These are phyloP conservation scores for Pezicula rhizophila DNA, from an alignment of 2,329 filamentous ascomycete genomes.

Conservation along the genomic window DNA sequence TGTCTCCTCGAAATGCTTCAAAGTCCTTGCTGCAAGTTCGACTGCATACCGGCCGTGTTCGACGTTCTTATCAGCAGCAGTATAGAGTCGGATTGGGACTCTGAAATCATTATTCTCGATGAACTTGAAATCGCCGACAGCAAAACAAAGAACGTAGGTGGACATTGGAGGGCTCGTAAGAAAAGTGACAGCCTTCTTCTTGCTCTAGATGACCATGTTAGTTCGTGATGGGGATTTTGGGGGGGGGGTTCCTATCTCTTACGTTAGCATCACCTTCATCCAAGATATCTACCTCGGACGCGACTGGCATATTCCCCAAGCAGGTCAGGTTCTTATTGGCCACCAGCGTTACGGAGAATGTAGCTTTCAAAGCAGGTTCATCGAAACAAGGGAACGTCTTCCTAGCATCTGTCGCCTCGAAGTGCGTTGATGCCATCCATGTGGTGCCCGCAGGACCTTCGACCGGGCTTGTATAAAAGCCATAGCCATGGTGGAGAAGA, in stretches of 20 bases:
- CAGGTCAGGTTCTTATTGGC: slow-evolving; percentile 57
- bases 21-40: slow-evolving; percentile 58
- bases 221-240: background rate
- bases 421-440: slow-evolving; percentile 64
- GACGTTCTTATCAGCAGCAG: slow-evolving; percentile 34
- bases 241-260: too few species aligned
- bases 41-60: slow-evolving; percentile 25
- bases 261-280: too few species aligned
- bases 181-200: slow-evolving; percentile 61
- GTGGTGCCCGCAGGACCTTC: slow-evolving; percentile 31
- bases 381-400: slow-evolving; percentile 66
- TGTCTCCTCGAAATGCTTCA: slow-evolving; percentile 65
- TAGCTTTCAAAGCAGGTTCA: slow-evolving; percentile 64
- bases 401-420: slow-evolving; percentile 65
- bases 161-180: slow-evolving; percentile 64
- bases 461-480: background rate
- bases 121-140: slow-evolving; percentile 62
- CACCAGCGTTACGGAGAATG: slow-evolving; percentile 61
- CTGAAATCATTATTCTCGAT: slow-evolving; percentile 64
- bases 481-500: background rate
- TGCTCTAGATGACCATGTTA: slow-evolving; percentile 54
- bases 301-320: too few species aligned
- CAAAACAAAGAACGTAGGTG: slow-evolving; percentile 65
- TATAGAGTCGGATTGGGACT: slow-evolving; percentile 62
- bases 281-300: too few species aligned